Evolutionary conservation across 305 asterid genomes (phyloP).

Genomic region (Fraxinus sp.): DNA sequence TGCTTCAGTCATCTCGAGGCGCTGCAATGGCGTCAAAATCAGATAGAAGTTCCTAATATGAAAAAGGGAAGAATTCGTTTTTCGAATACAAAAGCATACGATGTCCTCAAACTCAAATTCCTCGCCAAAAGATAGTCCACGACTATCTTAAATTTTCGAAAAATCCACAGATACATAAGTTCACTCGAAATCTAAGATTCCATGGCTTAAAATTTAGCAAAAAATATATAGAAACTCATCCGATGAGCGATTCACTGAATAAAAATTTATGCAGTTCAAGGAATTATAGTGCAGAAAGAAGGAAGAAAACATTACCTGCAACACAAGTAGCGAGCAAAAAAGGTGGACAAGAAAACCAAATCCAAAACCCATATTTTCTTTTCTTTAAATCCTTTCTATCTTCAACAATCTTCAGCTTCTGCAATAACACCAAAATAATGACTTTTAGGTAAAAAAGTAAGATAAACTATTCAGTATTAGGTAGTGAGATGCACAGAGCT

Average conservation of each 20-base stretch:
- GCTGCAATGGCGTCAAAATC: constrained; percentile 31
- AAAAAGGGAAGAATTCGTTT: not conserved
- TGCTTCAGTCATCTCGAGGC: constrained; percentile 28
- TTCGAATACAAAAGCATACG: not conserved
- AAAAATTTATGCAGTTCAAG: not conserved
- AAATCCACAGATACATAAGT: not conserved
- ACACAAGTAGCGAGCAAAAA: constrained; percentile 29
- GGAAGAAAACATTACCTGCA: constrained; percentile 38
- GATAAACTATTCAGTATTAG: not conserved
- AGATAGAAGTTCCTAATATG: not conserved
- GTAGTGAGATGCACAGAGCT: constrained; percentile 10
- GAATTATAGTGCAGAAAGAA: not conserved
- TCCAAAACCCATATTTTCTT: constrained; percentile 34
- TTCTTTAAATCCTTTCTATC: constrained; percentile 20
- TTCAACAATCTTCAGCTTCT: constrained; percentile 9
- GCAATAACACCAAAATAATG: not conserved
- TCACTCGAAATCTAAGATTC: not conserved
- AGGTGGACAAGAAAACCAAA: constrained; percentile 29
- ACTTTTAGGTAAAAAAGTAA: not conserved
- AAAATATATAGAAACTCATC: not conserved
- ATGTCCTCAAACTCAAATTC: not conserved
- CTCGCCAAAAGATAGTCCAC: not conserved
- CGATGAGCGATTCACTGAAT: not conserved
- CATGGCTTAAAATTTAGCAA: not conserved
- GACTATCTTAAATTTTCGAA: not conserved